phyloP scores from a whole-genome alignment of 257 asterid species.

The Mentha longifolia region DNA sequence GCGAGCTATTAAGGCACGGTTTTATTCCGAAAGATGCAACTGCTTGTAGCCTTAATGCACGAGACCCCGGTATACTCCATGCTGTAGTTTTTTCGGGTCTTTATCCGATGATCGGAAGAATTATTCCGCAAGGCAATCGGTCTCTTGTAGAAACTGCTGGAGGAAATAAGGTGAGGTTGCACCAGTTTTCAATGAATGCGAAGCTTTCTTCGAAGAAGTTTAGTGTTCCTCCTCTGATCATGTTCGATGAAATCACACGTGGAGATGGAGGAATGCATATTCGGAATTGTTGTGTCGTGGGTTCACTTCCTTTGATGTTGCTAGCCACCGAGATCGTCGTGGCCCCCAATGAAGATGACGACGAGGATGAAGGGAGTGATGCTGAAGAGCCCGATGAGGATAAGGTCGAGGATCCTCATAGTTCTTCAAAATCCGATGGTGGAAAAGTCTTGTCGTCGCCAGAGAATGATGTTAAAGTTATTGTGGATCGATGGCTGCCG shows the following conservation, averaged over 20 bases:
- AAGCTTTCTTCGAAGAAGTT: conserved; percentile 43
- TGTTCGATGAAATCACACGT: conserved; percentile 83
- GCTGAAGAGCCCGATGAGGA: conserved; percentile 40
- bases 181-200: conserved; percentile 61
- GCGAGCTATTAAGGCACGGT: conserved; percentile 61
- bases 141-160: conserved; percentile 63
- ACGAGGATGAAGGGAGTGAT: conserved; percentile 55
- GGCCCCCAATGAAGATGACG: conserved; percentile 53
- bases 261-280: conserved; percentile 81
- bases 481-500: conserved; percentile 82
- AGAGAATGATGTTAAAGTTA: conserved; percentile 60
- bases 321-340: conserved; percentile 81
- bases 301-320: conserved; percentile 75
- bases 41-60: conserved; percentile 66
- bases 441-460: conserved; percentile 76
- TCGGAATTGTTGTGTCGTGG: conserved; percentile 65
- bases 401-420: conserved; percentile 32
- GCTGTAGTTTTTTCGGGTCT: conserved; percentile 78
- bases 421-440: conserved; percentile 21
- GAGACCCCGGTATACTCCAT: conserved; percentile 78
- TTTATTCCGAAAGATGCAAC: conserved; percentile 62
- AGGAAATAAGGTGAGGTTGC: conserved; percentile 78
- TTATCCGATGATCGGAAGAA: conserved; percentile 86
- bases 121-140: conserved; percentile 56
- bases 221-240: conserved; percentile 49